Evolutionary conservation across 371 early-diverging fungal genomes (phyloP).

Genomic region (Rhizopus microsporus): DNA sequence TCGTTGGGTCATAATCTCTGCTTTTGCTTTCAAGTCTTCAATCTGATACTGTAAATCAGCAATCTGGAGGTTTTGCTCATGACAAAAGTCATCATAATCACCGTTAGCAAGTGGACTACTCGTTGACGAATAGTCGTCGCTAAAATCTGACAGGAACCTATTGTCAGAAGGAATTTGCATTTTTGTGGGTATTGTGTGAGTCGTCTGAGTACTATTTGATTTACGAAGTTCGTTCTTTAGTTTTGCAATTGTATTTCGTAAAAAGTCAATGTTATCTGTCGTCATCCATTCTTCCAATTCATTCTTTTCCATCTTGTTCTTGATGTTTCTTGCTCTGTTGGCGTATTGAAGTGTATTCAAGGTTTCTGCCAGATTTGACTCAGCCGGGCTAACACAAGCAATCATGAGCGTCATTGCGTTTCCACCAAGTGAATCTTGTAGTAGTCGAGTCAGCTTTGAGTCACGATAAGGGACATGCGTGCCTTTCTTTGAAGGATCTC

Average conservation of each 20-base stretch:
- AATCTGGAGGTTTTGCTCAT: conserved; percentile 36
- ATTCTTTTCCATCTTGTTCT: conserved; percentile 80
- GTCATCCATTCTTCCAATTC: conserved; percentile 68
- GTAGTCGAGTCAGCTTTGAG: conserved; percentile 96
- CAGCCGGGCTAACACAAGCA: conserved; percentile 88
- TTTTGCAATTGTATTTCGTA: conserved; percentile 57
- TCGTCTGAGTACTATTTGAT: conserved; percentile 29
- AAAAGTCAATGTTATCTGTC: conserved; percentile 58
- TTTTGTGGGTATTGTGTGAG: conserved; percentile 2
- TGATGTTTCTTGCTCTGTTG: conserved; percentile 87
- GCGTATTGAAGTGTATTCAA: conserved; percentile 92
- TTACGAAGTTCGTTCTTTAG: conserved; percentile 55
- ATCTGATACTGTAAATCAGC: conserved; percentile 45
- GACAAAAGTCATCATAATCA: conserved; percentile 36
- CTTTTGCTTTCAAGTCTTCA: conserved; percentile 35
- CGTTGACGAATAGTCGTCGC: conserved; percentile 14
- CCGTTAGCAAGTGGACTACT: conserved; percentile 16
- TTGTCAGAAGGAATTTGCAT: conserved; percentile 6
- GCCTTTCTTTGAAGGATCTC: conserved; percentile 73
- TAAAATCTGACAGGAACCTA: conserved; percentile 11
- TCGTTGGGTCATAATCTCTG: conserved; percentile 27
- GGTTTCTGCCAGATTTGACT: conserved; percentile 89
- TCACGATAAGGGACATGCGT: conserved; percentile 96
- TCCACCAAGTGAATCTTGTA: conserved; percentile 97
- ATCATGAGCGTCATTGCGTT: conserved; percentile 92